Evolutionary conservation across 2,329 filamentous ascomycete species (phyloP).

Genomic region (Domatiomyces catenatus): DNA sequence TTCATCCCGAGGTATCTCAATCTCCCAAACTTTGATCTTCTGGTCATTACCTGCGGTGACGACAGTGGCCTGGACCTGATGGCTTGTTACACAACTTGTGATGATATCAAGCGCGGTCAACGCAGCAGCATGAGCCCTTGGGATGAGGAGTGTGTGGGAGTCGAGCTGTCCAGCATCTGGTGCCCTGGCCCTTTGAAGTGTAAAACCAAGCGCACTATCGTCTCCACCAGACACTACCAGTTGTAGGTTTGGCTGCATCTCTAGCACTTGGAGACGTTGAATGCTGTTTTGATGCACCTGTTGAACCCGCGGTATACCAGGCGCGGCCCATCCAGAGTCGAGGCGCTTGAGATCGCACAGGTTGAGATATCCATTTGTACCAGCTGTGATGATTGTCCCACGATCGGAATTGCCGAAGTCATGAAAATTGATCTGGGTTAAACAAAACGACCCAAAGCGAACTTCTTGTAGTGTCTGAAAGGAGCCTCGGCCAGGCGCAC

Average conservation of each 20-base stretch:
- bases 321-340: background rate
- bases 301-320: constrained; percentile 5
- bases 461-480: constrained; percentile 7
- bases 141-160: background rate
- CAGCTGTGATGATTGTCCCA: constrained; percentile 21
- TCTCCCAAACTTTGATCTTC: constrained; percentile 29
- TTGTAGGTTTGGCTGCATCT: constrained; percentile 21
- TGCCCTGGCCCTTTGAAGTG: constrained; percentile 19
- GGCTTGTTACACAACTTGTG: background rate
- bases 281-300: constrained; percentile 65
- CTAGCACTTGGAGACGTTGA: constrained; percentile 37
- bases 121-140: constrained; percentile 29
- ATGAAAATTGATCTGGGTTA: constrained; percentile 5
- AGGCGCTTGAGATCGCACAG: constrained; percentile 30
- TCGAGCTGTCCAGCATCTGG: background rate
- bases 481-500: constrained; percentile 2
- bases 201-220: constrained; percentile 62
- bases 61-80: constrained; percentile 15
- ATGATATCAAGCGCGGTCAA: constrained; percentile 27
- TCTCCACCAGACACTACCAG: constrained; percentile 67
- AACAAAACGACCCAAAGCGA: constrained; percentile 10
- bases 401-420: background rate
- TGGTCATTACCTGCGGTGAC: constrained; percentile 33
- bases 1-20: constrained; percentile 19
- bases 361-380: constrained; percentile 65